Evolutionary conservation across 768 basidiomycete species (phyloP).

Genomic region (Pleurotus eryngii): DNA sequence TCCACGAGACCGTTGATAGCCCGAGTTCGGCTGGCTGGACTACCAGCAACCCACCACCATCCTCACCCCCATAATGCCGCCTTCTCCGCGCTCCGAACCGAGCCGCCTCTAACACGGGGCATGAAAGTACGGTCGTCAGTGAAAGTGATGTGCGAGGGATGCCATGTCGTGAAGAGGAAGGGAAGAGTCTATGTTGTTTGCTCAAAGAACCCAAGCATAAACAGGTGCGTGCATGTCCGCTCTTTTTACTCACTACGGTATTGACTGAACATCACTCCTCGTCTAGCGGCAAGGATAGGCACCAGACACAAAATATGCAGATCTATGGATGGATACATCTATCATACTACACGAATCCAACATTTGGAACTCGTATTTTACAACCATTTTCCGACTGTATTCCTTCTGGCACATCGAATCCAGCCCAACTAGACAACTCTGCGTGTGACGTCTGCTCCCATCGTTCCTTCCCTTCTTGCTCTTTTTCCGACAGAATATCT

Average conservation of each 20-base stretch:
- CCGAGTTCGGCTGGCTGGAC: constrained; percentile 32
- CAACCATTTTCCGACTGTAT: constrained; percentile 75
- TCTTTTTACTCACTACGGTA: constrained; percentile 9
- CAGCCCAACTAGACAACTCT: constrained; percentile 74
- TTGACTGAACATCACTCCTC: neutral
- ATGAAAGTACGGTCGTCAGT: constrained; percentile 98
- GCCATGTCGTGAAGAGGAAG: constrained; percentile 83
- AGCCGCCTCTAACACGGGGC: constrained; percentile 50
- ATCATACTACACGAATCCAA: constrained; percentile 62
- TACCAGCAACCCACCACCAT: neutral
- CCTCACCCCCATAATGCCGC: constrained; percentile 9
- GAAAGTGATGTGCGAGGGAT: constrained; percentile 93
- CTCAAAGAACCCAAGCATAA: constrained; percentile 93
- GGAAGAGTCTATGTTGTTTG: constrained; percentile 92
- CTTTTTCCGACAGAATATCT: constrained; percentile 49
- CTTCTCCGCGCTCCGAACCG: constrained; percentile 7
- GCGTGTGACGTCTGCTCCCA: constrained; percentile 64
- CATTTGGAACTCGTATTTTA: constrained; percentile 94
- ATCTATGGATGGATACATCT: too few relatives aligned
- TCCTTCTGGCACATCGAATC: constrained; percentile 73
- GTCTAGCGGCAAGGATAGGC: constrained; percentile 66
- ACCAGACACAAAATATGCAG: neutral
- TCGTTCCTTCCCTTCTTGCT: constrained; percentile 13
- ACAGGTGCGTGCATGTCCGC: constrained; percentile 57
- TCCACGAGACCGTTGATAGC: constrained; percentile 60